Conservation (phyloP, 2,329 filamentous ascomycete species). For the Westerdykella aurantiaca region DNA sequence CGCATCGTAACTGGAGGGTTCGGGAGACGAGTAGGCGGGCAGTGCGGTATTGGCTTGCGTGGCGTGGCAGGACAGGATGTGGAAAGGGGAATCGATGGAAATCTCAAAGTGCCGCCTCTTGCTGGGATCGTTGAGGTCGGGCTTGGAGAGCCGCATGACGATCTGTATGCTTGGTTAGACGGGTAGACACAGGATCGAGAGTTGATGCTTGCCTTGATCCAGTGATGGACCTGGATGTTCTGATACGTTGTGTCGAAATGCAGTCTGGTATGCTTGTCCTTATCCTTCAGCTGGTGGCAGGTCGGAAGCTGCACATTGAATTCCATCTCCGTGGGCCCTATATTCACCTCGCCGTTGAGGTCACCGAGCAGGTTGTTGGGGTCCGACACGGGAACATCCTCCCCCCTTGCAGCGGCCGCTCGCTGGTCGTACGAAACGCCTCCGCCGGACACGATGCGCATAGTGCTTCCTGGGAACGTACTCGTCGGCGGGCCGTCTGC, state of each 20-base stretch:
- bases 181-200: background rate
- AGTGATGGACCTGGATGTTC: conserved; percentile 90
- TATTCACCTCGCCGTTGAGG: conserved; percentile 66
- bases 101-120: conserved; percentile 91
- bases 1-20: conserved; percentile 30
- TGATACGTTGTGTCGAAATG: conserved; percentile 92
- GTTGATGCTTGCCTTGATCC: conserved; percentile 71
- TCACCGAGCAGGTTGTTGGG: conserved; percentile 72
- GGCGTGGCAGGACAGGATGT: conserved; percentile 87
- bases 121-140: conserved; percentile 68
- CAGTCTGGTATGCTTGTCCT: conserved; percentile 59
- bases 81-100: conserved; percentile 91
- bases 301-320: conserved; percentile 89
- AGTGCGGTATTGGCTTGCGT: conserved; percentile 83
- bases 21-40: conserved; percentile 67
- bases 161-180: conserved; percentile 52
- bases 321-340: conserved; percentile 89
- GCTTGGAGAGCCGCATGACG: conserved; percentile 83
- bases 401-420: conserved; percentile 51
- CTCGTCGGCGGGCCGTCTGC: conserved; percentile 71
- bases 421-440: conserved; percentile 64
- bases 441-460: conserved; percentile 72
- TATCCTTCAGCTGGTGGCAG: conserved; percentile 73
- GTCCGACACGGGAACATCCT: conserved; percentile 50
- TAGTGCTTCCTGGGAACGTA: conserved; percentile 67